phyloP scores from a whole-genome alignment of 2,329 filamentous ascomycete species.

The Keithomyces neogunnii region DNA sequence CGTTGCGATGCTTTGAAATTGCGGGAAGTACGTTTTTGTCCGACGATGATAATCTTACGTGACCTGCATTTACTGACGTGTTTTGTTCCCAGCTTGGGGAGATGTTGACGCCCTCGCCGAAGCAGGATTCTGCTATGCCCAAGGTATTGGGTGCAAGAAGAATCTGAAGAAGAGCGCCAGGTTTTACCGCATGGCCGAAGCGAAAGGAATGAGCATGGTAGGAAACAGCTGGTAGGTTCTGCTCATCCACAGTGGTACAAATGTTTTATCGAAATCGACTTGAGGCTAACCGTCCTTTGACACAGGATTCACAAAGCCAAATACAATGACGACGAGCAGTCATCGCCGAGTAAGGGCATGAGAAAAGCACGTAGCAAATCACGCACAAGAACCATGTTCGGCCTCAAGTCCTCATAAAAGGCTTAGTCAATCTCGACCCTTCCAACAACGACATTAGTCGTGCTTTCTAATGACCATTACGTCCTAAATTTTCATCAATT shows the following conservation, averaged over 20 bases:
- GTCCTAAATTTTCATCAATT: constrained; percentile 15
- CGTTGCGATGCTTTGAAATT: constrained; percentile 90
- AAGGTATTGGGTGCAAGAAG: constrained; percentile 91
- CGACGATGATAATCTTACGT: background rate
- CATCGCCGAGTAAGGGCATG: constrained; percentile 35
- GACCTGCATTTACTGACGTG: background rate
- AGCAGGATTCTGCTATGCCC: constrained; percentile 91
- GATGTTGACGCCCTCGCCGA: constrained; percentile 91
- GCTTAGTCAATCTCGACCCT: background rate
- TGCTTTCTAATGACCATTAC: constrained; percentile 20
- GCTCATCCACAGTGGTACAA: too few species aligned
- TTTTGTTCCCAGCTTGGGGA: constrained; percentile 59
- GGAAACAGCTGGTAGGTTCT: constrained; percentile 87
- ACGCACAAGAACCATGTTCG: constrained; percentile 65
- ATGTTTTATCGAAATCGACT: background rate
- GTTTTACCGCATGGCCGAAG: constrained; percentile 83
- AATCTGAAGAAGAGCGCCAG: constrained; percentile 89
- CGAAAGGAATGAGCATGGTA: constrained; percentile 93
- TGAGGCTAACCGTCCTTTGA: background rate
- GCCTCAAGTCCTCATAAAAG: constrained; percentile 27
- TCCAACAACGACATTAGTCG: background rate
- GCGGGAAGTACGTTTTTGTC: constrained; percentile 57
- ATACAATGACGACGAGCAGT: constrained; percentile 60
- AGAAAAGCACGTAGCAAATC: constrained; percentile 71
- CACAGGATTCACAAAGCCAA: constrained; percentile 92